Evolutionary conservation across 1,139 yeast genomes (phyloP), one percentile per base, ranked within the genome.

Genomic region (Geotrichum carabidarum): DNA sequence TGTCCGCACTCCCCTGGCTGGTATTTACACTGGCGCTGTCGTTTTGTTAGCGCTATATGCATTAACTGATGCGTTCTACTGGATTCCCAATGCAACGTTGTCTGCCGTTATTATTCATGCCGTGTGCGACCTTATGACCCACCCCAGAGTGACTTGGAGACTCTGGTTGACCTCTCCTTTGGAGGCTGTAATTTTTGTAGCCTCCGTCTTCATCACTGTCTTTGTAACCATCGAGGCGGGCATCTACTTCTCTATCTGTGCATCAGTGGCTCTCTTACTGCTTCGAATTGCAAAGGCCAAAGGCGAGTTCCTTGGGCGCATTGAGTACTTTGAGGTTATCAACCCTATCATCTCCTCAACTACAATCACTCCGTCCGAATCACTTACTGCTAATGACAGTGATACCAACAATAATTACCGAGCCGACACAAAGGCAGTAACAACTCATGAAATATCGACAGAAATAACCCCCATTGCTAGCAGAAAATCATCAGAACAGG

Each of bases 51-150:
- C 97, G 1, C 76, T 91, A 59, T 91, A 90, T 70, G 84, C 86
- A 56, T 79, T 91, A 63, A 89, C 97, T 9, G 77, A 77, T 53
- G 85, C 95, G 4, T 91, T 91, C 74, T 88, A 78, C 75, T 91
- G 81, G 74, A 91, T 91, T 70, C 96, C 97, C 55, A 89, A 86
- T 65, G 96, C 97, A 11, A 81, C 91, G 1, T 77, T 91, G 58
- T 76, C 83, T 62, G 96, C 97, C 1, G 82, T 91, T 61, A 90
- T 91, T 63, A 91, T 91, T 64, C 96, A 91, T 70, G 96, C 97
- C n/a, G 98, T 91, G 27, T 81, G 87, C 48, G 97, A 90, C 72
- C 79, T 91, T 69, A 74, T 90, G 61, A 86, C 95, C 4, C 78
- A 82, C 54, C 89, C 84, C 67, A 78, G 79, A 63, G 79, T 84